phyloP scores from a whole-genome alignment of 306 rosid species.

The Castanospermum australe region DNA sequence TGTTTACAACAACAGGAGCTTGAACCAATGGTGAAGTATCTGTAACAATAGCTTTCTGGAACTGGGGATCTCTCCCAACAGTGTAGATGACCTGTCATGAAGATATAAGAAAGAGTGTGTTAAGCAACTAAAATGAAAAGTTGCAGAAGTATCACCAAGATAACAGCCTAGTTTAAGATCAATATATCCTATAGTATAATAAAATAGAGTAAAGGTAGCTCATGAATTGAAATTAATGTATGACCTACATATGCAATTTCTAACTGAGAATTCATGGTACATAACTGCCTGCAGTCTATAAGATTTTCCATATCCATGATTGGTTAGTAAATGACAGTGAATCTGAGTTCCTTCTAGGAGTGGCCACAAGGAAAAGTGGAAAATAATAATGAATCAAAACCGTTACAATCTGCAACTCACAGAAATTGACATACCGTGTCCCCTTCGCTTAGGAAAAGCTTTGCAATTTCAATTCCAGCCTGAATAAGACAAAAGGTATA shows the following conservation, averaged over 20 bases:
- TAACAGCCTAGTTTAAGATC: not conserved
- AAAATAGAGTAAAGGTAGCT: not conserved
- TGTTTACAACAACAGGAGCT: slow-evolving; percentile 78
- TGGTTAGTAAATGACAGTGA: not conserved
- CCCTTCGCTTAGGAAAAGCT: slow-evolving; percentile 82
- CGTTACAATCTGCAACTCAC: slow-evolving; percentile 4
- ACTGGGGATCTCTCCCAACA: slow-evolving; percentile 83
- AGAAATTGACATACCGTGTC: slow-evolving; percentile 61
- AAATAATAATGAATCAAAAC: not conserved
- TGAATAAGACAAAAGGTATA: slow-evolving; percentile 42
- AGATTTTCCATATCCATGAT: not conserved
- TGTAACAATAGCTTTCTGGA: slow-evolving; percentile 67
- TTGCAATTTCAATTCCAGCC: slow-evolving; percentile 96
- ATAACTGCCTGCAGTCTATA: too few relatives aligned
- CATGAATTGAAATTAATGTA: not conserved
- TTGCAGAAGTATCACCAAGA: not conserved
- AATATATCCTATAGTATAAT: not conserved
- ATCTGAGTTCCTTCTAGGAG: not conserved
- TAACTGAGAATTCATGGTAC: not conserved
- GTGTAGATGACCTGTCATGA: slow-evolving; percentile 85
- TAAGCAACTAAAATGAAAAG: slow-evolving; percentile 7
- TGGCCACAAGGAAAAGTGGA: not conserved
- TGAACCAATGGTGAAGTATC: slow-evolving; percentile 68
- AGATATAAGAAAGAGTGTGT: slow-evolving; percentile 23
- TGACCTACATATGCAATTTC: not conserved